These are phyloP conservation scores for Chytriomyces sp. DNA, from an alignment of 192 early-diverging fungal genomes.

Conservation along the genomic window DNA sequence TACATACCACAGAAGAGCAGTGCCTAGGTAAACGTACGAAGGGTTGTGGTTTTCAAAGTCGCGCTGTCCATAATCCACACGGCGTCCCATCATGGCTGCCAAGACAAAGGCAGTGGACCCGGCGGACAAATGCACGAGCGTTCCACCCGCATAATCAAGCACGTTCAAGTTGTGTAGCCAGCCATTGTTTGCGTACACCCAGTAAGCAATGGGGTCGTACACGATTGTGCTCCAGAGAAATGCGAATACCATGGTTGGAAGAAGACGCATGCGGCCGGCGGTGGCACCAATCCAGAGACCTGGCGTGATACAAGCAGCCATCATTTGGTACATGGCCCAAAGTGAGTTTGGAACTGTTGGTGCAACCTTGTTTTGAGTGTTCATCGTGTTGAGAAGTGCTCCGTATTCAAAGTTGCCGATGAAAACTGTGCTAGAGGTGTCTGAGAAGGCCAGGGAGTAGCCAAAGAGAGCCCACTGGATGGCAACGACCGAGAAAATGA, in stretches of 20 bases:
- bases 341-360: constrained; percentile 66
- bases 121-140: constrained; percentile 91
- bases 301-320: constrained; percentile 91
- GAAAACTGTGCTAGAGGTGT: constrained; percentile 9
- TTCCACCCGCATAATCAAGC: constrained; percentile 95
- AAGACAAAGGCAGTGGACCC: constrained; percentile 90
- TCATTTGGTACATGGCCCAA: constrained; percentile 76
- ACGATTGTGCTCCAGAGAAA: constrained; percentile 91
- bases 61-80: constrained; percentile 68
- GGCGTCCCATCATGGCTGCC: constrained; percentile 80
- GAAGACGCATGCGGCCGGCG: constrained; percentile 83
- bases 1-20: constrained; percentile 84
- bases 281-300: constrained; percentile 89
- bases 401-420: constrained; percentile 73
- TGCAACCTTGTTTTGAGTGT: constrained; percentile 53
- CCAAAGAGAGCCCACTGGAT: constrained; percentile 92
- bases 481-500: constrained; percentile 80
- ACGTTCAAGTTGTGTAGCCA: constrained; percentile 72
- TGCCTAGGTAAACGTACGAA: constrained; percentile 89
- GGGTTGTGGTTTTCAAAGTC: constrained; percentile 86
- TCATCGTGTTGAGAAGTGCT: constrained; percentile 50
- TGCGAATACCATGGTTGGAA: constrained; percentile 86
- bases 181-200: constrained; percentile 87
- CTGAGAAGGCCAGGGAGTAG: constrained; percentile 84
- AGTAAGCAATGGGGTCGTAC: constrained; percentile 93